Percentiles rank a stretch among this genome's conserved stretches.
Conservation (phyloP, 1,139 yeast species). For the Candida pseudoviswanathii region DNA sequence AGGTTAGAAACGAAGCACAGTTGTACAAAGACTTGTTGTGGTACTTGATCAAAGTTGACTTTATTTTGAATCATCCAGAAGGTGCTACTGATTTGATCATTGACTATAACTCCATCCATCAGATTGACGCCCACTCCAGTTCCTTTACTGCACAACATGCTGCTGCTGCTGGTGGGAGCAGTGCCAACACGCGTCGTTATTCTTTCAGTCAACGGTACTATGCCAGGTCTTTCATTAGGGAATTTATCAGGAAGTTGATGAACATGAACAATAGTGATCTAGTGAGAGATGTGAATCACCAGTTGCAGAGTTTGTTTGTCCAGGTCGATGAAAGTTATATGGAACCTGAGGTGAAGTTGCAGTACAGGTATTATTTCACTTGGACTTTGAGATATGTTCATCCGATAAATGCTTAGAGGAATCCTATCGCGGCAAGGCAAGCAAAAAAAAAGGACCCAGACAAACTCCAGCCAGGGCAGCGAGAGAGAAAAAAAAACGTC, state of each 20-base stretch:
- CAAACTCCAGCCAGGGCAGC: too few relatives aligned
- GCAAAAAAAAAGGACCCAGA: too few relatives aligned
- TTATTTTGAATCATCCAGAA: conserved; percentile 23
- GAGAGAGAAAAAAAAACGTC: too few relatives aligned
- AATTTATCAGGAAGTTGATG: conserved; percentile 23
- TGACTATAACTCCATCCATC: conserved; percentile 19
- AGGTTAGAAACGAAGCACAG: conserved; percentile 25
- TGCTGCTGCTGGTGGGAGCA: background rate
- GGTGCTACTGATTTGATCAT: conserved; percentile 14
- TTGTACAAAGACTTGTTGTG: conserved; percentile 35
- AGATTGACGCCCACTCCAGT: conserved; percentile 7
- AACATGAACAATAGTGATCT: conserved; percentile 18
- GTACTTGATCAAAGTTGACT: conserved; percentile 33
- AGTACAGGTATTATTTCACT: conserved; percentile 15
- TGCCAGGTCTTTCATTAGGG: conserved; percentile 23
- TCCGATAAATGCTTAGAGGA: background rate
- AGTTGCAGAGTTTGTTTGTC: conserved; percentile 23
- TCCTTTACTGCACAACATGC: background rate
- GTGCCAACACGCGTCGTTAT: background rate
- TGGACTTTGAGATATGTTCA: conserved; percentile 16
- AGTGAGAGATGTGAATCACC: conserved; percentile 18
- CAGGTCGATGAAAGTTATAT: conserved; percentile 26
- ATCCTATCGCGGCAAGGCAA: too few relatives aligned
- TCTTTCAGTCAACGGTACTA: conserved; percentile 9
- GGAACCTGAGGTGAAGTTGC: conserved; percentile 22